These are phyloP conservation scores for Stentor coeruleus DNA, from an alignment of 73 alveolate genomes.

Conservation along the genomic window DNA sequence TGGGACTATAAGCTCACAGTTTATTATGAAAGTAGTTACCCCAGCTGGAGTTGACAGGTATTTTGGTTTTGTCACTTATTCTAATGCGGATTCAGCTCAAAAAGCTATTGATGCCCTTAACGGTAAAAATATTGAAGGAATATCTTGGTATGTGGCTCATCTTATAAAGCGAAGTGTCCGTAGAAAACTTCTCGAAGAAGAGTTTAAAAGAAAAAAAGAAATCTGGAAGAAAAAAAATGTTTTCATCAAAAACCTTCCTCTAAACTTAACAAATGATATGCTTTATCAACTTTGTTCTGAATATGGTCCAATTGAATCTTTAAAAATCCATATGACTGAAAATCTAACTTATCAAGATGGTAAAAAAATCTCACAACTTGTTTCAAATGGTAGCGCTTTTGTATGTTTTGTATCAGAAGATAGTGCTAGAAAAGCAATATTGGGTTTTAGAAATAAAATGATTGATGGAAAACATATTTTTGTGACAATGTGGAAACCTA, in stretches of 20 bases:
- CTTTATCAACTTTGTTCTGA: background rate
- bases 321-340: background rate
- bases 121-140: background rate
- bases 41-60: constrained; percentile 16
- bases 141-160: background rate
- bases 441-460: background rate
- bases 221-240: constrained; percentile 15
- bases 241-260: background rate
- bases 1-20: background rate
- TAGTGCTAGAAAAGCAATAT: background rate
- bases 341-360: background rate
- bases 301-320: background rate
- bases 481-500: background rate
- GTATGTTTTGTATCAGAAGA: background rate
- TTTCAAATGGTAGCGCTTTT: background rate
- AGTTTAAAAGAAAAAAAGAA: background rate
- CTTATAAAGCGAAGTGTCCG: background rate
- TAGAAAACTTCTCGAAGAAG: background rate
- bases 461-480: background rate
- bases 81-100: constrained; percentile 15
- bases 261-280: background rate
- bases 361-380: background rate
- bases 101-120: background rate
- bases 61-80: constrained; percentile 15
- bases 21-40: background rate